Base-by-base conservation (phyloP, 2,329 filamentous ascomycete genomes). In the Ramichloridium luteum region DNA sequence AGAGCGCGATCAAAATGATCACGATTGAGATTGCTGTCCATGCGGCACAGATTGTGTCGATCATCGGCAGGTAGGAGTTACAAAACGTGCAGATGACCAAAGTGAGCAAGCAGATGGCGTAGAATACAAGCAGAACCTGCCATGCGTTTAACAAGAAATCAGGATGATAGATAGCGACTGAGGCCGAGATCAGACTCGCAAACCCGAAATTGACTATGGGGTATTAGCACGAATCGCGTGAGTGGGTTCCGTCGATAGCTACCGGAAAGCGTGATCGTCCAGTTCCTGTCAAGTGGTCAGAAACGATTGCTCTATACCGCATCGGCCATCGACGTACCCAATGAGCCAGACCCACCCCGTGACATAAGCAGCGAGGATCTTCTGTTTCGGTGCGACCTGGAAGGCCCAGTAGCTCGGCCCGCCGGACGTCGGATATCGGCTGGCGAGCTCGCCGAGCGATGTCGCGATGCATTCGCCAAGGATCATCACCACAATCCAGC, bases 351-450 rank as follows among this genome's bases (percentile, higher is more conserved):
- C 60, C 79, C 80, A 85, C 37, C 79, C 79, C 40, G 74, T 80
- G 23, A 36, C 34, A 68, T 76, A 84, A 25, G 74, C 74, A 6
- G 70, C 51, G 0, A 62, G 44, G 0, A 56, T 62, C 34, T 67
- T 62, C 31, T 55, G 56, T 35, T 47, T 51, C 0, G 52, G 52
- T 11, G 77, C 66, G 11, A 79, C 58, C 69, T 81, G 80, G 48
- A 80, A 83, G 3, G 76, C 74, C 60, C 81, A 78, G 54, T 82
- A 83, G 57, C 82, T 82, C 31, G 81, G 77, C 46, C 79, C 79
- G 46, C 77, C 79, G 30, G 76, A 74, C n/a, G 77, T 83, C 13
- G 79, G 79, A 48, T 79, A 83, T 23, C 81, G 70, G 43, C 71
- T 76, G 32, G 77, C 80, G 47, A 84, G 77, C 59, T 84, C 79